Evolutionary conservation across 176 grass and related monocot genomes (phyloP).

Genomic region (Musa beccarii): DNA sequence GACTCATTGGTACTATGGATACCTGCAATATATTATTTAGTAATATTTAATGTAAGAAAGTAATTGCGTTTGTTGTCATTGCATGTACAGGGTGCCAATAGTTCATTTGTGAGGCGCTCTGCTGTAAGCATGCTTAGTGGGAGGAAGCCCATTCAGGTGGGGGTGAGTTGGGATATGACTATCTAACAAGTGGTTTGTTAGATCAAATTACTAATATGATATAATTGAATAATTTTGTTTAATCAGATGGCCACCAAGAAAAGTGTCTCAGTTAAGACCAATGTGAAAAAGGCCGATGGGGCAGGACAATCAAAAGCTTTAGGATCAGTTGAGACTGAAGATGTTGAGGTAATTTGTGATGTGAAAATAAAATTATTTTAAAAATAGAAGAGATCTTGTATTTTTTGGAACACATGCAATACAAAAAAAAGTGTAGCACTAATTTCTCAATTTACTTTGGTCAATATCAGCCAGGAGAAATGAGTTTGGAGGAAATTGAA

Average conservation of each 20-base stretch:
- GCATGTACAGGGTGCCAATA: constrained; percentile 53
- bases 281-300: constrained; percentile 65
- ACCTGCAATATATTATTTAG: too few relatives aligned
- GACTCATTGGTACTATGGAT: too few relatives aligned
- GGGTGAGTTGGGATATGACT: constrained; percentile 26
- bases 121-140: constrained; percentile 98
- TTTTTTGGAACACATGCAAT: too few relatives aligned
- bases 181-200: background rate
- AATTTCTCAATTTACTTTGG: constrained; percentile 23
- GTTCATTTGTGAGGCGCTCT: constrained; percentile 64
- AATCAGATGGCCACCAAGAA: constrained; percentile 62
- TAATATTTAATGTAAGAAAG: background rate
- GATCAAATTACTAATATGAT: background rate
- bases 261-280: constrained; percentile 47
- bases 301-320: constrained; percentile 51
- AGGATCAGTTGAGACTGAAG: constrained; percentile 53
- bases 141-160: constrained; percentile 54
- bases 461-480: constrained; percentile 69
- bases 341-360: constrained; percentile 69
- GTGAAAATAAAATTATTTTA: background rate
- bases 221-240: background rate
- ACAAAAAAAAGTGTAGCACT: background rate
- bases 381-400: too few relatives aligned
- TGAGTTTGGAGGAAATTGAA: constrained; percentile 99
- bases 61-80: background rate